Base-by-base conservation (phyloP, 106 monocot species). In the Xerophyta viscosa region DNA sequence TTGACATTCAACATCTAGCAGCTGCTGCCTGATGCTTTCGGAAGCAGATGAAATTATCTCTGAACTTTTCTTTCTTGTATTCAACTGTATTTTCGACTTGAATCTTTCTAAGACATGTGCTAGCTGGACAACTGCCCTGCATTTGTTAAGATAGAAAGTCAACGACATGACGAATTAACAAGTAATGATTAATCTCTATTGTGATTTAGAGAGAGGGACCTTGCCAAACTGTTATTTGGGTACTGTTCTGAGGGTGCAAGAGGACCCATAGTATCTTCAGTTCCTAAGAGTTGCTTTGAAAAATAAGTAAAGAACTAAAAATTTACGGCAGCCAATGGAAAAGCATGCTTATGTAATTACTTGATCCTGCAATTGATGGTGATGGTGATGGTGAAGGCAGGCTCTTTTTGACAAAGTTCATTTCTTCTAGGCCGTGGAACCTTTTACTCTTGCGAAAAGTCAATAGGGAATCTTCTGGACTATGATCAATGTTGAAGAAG, bases 141-240 rank as follows among this genome's bases (percentile, higher is more conserved):
- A 14, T 48, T 47, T 5, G 33, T 36, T 11, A 36, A 36, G 33
- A 11, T 6, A 36, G 11, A 36, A 36, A 36, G n/a, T n/a, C 33
- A 36, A 36, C 11, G 33, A 36, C n/a, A 36, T 6, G 33, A 36
- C 7, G 11, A 36, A 11, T 36, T 36, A 11, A 36, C 5, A 36
- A 5, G 5, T 36, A 11, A 11, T 36, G 5, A 36, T 36, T 36
- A 36, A 11, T 6, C 11, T 36, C 33, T 6, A 36, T 11, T 6
- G 11, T 6, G 33, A 11, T 36, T 11, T 36, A 36, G 56, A 69
- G 10, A 17, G 8, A 58, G 66, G 31, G 41, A 96, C 96, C 96
- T 85, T 46, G 49, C 70, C 55, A 89, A 76, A 54, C 57, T 65
- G 31, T 82, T 72, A 17, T 94, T 78, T 46, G 64, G 63, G 30